These are phyloP conservation scores for Lasiodiplodia sp. DNA, from an alignment of 2,329 filamentous ascomycete species.

Conservation along the genomic window DNA sequence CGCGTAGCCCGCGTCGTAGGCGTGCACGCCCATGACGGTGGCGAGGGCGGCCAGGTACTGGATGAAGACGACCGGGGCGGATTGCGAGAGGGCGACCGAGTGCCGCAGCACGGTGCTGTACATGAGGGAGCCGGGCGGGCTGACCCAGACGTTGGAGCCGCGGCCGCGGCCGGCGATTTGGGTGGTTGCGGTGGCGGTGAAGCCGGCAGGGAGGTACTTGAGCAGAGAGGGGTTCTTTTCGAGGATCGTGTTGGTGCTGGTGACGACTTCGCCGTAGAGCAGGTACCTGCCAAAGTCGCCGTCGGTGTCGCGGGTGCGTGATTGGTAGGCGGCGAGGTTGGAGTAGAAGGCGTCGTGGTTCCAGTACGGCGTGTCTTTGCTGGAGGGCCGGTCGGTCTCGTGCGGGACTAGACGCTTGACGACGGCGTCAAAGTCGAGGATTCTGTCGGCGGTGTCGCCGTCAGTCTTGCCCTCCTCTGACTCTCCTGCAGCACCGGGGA, in stretches of 20 bases:
- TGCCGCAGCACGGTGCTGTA: constrained; percentile 91
- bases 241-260: constrained; percentile 90
- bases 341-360: constrained; percentile 82
- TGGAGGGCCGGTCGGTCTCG: constrained; percentile 69
- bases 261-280: constrained; percentile 90
- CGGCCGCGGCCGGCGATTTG: constrained; percentile 89
- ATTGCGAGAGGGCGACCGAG: constrained; percentile 72
- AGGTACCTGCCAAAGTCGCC: constrained; percentile 76
- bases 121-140: constrained; percentile 83
- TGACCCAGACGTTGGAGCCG: constrained; percentile 93
- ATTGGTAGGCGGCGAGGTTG: constrained; percentile 72
- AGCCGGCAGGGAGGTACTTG: constrained; percentile 79
- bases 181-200: constrained; percentile 84
- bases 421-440: constrained; percentile 76
- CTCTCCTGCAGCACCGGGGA: constrained; percentile 27
- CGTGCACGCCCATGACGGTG: constrained; percentile 81
- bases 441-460: constrained; percentile 59
- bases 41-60: constrained; percentile 93
- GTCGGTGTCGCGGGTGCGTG: constrained; percentile 62
- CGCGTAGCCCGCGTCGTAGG: constrained; percentile 78
- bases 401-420: constrained; percentile 79
- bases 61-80: constrained; percentile 86
- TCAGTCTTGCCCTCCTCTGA: constrained; percentile 43
- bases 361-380: constrained; percentile 82
- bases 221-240: constrained; percentile 90